Conservation (phyloP, 192 early-diverging fungal species). For the Thamnidium elegans region DNA sequence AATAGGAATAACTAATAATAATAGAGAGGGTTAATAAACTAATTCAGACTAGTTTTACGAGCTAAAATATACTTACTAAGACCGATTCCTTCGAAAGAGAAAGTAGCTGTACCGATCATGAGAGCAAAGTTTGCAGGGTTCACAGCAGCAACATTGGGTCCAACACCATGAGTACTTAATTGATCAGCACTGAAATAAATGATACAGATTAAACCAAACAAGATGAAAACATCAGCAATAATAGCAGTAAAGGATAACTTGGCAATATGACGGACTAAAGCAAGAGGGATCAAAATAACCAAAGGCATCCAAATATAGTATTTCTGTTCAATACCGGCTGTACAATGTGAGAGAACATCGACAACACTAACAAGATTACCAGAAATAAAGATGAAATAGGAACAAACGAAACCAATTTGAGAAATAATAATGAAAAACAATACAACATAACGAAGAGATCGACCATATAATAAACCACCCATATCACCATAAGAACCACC, state of each 20-base stretch:
- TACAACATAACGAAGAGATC: slow-evolving; percentile 17
- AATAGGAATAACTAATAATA: slow-evolving; percentile 54
- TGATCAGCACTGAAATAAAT: slow-evolving; percentile 56
- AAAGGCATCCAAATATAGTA: slow-evolving; percentile 78
- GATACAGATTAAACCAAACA: slow-evolving; percentile 68
- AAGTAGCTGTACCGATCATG: slow-evolving; percentile 66
- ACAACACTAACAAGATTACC: slow-evolving; percentile 75
- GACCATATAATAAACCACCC: slow-evolving; percentile 30
- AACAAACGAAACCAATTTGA: slow-evolving; percentile 85
- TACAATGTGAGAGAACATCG: slow-evolving; percentile 64
- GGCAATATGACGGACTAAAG: slow-evolving; percentile 66
- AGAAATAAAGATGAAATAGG: slow-evolving; percentile 86
- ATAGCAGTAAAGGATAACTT: slow-evolving; percentile 54
- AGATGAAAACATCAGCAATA: slow-evolving; percentile 72
- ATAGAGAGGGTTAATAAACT: neutral
- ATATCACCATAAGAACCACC: slow-evolving; percentile 65
- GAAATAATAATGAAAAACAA: slow-evolving; percentile 60
- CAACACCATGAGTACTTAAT: slow-evolving; percentile 42
- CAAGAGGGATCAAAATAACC: slow-evolving; percentile 64
- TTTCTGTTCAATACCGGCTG: slow-evolving; percentile 53
- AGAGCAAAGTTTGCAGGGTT: slow-evolving; percentile 62
- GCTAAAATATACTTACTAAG: slow-evolving; percentile 17
- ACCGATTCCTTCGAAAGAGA: slow-evolving; percentile 49
- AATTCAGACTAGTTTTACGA: neutral
- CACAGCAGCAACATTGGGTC: slow-evolving; percentile 52